A percentile compares a stretch with the other conserved stretches of the same genome.
phyloP scores from a whole-genome alignment of 805 yeast species.

The Hanseniaspora mollemarum region DNA sequence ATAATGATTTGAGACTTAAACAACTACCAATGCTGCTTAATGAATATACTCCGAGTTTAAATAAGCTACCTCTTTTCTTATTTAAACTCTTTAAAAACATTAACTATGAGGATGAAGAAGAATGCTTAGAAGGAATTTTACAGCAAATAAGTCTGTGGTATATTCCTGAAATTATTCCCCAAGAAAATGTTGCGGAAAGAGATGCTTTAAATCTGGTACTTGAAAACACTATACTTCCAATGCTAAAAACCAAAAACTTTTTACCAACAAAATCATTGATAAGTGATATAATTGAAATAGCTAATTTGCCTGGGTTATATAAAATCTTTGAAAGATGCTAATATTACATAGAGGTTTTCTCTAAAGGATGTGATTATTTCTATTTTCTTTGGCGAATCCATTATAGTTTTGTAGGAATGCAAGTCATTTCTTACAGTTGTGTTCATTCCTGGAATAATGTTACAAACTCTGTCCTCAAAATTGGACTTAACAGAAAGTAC shows the following conservation, averaged over 20 bases:
- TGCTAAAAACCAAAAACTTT: constrained; percentile 47
- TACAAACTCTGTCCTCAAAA: constrained; percentile 12
- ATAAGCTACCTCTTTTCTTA: constrained; percentile 57
- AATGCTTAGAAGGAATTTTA: constrained; percentile 55
- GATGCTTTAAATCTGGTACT: constrained; percentile 31
- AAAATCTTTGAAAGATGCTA: constrained; percentile 85
- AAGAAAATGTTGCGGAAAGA: constrained; percentile 22
- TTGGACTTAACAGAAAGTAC: constrained; percentile 8
- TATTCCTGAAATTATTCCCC: constrained; percentile 45
- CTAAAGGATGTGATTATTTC: constrained; percentile 7
- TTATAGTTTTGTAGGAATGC: background rate
- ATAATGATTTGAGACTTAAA: constrained; percentile 32
- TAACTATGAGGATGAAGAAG: constrained; percentile 55
- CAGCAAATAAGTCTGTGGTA: constrained; percentile 62
- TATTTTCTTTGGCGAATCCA: background rate
- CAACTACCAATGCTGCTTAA: constrained; percentile 60
- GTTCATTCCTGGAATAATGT: constrained; percentile 13
- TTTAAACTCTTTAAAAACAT: constrained; percentile 48
- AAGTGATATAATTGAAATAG: constrained; percentile 63
- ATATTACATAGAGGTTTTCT: constrained; percentile 10
- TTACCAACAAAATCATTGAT: constrained; percentile 44
- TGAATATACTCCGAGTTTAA: constrained; percentile 49
- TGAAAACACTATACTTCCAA: constrained; percentile 56
- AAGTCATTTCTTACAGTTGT: constrained; percentile 8
- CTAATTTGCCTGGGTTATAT: constrained; percentile 83